Conservation (phyloP, 805 yeast species). For the Wickerhamomyces canadensis region DNA sequence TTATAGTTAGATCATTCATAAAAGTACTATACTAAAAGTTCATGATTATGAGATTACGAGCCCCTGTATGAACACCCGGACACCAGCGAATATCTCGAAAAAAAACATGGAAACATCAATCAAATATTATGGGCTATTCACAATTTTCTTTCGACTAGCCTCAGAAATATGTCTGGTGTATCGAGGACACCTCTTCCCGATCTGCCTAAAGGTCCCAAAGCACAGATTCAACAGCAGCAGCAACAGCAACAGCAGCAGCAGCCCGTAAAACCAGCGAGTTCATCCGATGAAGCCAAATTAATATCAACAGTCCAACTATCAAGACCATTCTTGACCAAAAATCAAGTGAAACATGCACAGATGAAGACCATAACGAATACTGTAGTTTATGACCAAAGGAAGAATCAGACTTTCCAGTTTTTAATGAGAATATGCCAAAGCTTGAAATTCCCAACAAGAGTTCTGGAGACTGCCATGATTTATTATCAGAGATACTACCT, state of each 20-base stretch:
- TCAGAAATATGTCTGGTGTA: neutral
- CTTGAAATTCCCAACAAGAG: conserved; percentile 63
- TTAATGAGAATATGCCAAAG: conserved; percentile 45
- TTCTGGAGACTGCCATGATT: conserved; percentile 65
- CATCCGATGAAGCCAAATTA: conserved; percentile 2
- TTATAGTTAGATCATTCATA: no score
- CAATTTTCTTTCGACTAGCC: no score
- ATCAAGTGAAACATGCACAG: conserved; percentile 49
- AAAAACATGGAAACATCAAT: no score
- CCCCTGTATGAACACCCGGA: no score
- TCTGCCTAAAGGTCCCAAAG: neutral
- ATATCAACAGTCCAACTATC: conserved; percentile 37
- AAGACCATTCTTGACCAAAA: conserved; percentile 54
- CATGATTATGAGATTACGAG: no score
- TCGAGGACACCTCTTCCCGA: neutral
- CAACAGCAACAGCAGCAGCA: neutral
- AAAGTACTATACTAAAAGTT: no score
- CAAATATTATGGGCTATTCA: no score
- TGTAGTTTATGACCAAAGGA: conserved; percentile 44
- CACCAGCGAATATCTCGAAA: no score
- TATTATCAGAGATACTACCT: conserved; percentile 68
- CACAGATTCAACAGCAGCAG: neutral
- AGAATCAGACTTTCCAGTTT: conserved; percentile 48
- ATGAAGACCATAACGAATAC: conserved; percentile 45
- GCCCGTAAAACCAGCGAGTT: neutral